Conservation (phyloP, 306 rosid genomes). For the Phaseolus lunatus region DNA sequence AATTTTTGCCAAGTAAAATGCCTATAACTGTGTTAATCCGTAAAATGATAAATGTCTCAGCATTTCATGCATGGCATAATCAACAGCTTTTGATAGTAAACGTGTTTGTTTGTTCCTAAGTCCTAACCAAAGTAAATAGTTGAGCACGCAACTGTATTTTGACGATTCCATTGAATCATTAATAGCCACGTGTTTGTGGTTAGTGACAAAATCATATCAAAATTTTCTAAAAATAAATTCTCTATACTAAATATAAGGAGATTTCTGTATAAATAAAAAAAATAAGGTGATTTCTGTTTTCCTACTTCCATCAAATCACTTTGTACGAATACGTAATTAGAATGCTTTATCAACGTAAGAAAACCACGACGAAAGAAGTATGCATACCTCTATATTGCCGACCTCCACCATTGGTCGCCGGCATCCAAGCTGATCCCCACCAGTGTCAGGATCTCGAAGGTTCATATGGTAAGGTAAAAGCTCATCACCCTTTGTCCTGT, state of each 20-base stretch:
- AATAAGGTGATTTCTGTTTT: neutral
- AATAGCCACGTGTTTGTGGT: slow-evolving; percentile 2
- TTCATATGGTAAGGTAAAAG: slow-evolving; percentile 59
- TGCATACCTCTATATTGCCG: slow-evolving; percentile 73
- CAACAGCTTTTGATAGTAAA: neutral
- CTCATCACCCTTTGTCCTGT: slow-evolving; percentile 63
- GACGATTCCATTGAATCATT: slow-evolving; percentile 2
- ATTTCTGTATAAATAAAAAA: too few species aligned
- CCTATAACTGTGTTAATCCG: neutral
- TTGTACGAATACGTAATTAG: slow-evolving; percentile 6
- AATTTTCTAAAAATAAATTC: neutral
- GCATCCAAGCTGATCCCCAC: slow-evolving; percentile 50
- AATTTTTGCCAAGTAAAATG: neutral
- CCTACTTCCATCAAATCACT: slow-evolving; percentile 9
- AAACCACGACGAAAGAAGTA: slow-evolving; percentile 3
- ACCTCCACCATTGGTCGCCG: slow-evolving; percentile 76
- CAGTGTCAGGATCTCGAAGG: slow-evolving; percentile 52
- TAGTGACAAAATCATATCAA: neutral
- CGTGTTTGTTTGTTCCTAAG: neutral
- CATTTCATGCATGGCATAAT: slow-evolving; percentile 24
- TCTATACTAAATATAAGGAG: neutral
- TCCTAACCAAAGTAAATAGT: neutral
- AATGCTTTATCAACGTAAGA: slow-evolving; percentile 19
- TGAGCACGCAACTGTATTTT: neutral
- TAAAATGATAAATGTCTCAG: slow-evolving; percentile 5